Conservation (phyloP, 163 green algal species). For the Coccomyxa subellipsoidea region DNA sequence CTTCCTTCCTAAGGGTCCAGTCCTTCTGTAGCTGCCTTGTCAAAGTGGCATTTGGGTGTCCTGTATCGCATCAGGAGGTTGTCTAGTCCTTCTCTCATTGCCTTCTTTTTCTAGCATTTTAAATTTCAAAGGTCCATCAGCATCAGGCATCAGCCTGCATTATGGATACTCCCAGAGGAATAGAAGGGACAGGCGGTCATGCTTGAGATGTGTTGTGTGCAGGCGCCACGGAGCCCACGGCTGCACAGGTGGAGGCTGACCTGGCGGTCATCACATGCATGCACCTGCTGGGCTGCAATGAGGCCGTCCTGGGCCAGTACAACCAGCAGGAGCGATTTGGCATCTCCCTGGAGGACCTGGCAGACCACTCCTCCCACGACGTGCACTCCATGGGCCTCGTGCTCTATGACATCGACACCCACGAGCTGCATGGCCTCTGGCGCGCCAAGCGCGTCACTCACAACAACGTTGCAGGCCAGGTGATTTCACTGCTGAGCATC, state of each 20-base stretch:
- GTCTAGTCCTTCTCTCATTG: no score
- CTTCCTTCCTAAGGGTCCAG: no score
- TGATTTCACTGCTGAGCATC: neutral
- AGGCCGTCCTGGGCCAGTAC: neutral
- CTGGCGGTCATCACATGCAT: neutral
- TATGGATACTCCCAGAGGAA: no score
- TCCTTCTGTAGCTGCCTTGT: no score
- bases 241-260: neutral
- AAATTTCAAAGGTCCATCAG: no score
- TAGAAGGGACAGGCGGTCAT: no score
- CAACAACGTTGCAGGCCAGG: neutral
- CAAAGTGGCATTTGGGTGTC: no score
- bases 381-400: neutral
- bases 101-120: no score
- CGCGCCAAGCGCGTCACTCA: neutral
- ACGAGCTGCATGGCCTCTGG: neutral
- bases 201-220: neutral
- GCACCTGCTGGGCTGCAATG: slow-evolving; percentile 1
- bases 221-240: neutral
- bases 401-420: neutral
- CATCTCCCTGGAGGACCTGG: neutral
- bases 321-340: neutral
- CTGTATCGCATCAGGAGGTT: no score
- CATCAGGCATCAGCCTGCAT: no score
- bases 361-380: neutral